Evolutionary conservation across 148 eudicot genomes (phyloP).

Genomic region (Beta vulgaris): DNA sequence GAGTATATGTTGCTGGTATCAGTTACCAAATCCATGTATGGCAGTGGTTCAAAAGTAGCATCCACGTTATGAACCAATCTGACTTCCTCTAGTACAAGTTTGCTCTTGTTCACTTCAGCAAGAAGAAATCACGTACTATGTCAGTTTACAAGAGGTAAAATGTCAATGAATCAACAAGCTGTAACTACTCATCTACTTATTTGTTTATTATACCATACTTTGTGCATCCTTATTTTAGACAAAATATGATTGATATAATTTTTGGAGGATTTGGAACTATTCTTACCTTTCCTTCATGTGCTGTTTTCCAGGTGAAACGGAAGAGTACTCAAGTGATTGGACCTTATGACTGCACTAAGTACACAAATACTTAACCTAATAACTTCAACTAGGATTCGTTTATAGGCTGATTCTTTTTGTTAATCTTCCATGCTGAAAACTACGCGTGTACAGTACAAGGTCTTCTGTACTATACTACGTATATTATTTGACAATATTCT

Average conservation of each 20-base stretch:
- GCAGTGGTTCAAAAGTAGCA: no score
- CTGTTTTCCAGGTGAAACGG: conserved; percentile 77
- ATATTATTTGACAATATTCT: neutral
- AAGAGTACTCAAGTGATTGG: conserved; percentile 61
- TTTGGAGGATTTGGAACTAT: neutral
- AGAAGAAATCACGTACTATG: no score
- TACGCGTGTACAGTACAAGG: neutral
- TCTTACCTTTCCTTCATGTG: conserved; percentile 1
- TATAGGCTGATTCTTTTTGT: conserved; percentile 1
- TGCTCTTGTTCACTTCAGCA: no score
- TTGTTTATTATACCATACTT: neutral
- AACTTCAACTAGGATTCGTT: conserved; percentile 28
- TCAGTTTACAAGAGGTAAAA: no score
- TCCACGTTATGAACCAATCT: no score
- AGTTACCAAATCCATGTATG: no score
- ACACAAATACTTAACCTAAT: conserved; percentile 35
- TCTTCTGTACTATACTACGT: neutral
- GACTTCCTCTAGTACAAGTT: no score
- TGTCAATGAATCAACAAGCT: no score
- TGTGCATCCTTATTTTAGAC: neutral
- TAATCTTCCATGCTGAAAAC: neutral
- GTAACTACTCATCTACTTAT: neutral
- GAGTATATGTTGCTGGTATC: no score
- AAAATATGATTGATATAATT: neutral
- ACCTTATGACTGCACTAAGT: conserved; percentile 90